Base-by-base conservation (phyloP, 2,329 filamentous ascomycete species). In the Neodidymelliopsis sp. region DNA sequence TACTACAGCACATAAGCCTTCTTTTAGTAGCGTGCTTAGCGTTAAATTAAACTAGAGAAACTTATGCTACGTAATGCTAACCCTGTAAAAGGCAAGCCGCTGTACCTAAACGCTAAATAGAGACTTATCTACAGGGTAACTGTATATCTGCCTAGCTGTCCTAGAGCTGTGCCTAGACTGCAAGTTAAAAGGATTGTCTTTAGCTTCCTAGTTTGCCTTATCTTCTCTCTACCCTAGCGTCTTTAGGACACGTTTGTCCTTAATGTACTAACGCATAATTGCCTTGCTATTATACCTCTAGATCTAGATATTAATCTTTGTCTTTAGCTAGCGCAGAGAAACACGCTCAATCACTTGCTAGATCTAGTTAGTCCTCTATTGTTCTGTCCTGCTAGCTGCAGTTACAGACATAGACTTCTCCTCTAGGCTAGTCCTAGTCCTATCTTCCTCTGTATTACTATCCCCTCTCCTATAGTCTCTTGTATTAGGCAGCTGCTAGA, bases 241-340 rank as follows among this genome's bases (percentile, higher is more conserved):
- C 19, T 37, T 37, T 13, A 37, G 11, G 3, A 37, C 20, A 3
- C 5, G 4, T 16, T 37, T 37, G 12, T 37, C 11, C 11, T 37
- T 37, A 15, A 37, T 37, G 15, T 37, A 37, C 13, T 25, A 8
- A 6, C 11, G 15, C 5, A 15, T 15, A 15, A 16, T 37, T 15
- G 12, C 34, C 34, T 37, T 37, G 20, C 34, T 37, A n/a, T 18
- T 37, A n/a, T 37, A n/a, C 13, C 20, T 37, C 34, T 25, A 37
- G 4, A 27, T 16, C 13, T 15, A 8, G 20, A 37, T 37, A 25
- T 37, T 37, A 15, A 37, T 13, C 13, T 37, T 37, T 25, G 15
- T 37, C 4, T 18, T 18, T 25, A 37, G 11, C 34, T 25, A 37
- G 12, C 11, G 13, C 11, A 25, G 4, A 15, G 13, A 37, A 16